Conservation (phyloP, 148 eudicot genomes). For the Chenopodium album region DNA sequence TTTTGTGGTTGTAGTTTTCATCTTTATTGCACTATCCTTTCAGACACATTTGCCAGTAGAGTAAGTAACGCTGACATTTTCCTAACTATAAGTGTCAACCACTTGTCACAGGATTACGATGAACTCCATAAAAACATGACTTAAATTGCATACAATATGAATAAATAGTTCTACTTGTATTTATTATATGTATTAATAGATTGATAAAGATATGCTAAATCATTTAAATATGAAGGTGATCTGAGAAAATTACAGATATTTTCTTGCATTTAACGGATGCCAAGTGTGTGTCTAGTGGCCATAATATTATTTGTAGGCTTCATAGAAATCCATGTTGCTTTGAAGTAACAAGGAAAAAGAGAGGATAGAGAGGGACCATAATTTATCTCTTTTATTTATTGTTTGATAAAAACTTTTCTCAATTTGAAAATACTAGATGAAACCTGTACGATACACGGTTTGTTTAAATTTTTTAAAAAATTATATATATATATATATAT, state of each 20-base stretch:
- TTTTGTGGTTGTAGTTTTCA: neutral
- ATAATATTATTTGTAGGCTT: neutral
- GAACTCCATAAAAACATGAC: conserved; percentile 8
- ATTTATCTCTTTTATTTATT: neutral
- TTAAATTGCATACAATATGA: neutral
- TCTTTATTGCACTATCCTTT: conserved; percentile 12
- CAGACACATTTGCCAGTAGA: conserved; percentile 1
- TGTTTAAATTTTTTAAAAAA: too few species aligned
- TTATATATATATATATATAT: too few species aligned
- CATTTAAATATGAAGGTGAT: neutral
- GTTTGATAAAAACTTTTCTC: neutral
- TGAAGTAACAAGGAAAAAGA: conserved; percentile 8
- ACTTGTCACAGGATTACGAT: conserved; percentile 28
- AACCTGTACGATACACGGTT: too few species aligned
- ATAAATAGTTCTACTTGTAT: neutral
- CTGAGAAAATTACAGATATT: conserved; percentile 2
- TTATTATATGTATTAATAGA: neutral
- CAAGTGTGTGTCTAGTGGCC: conserved; percentile 12
- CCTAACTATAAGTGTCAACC: conserved; percentile 23
- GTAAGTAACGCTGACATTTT: conserved; percentile 33
- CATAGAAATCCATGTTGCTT: conserved; percentile 17
- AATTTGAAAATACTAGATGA: too few species aligned
- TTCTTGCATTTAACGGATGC: conserved; percentile 3
- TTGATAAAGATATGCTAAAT: conserved; percentile 9
- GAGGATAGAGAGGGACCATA: neutral